Base-by-base conservation (phyloP, 768 basidiomycete species). In the Pleurotus ostreatus region DNA sequence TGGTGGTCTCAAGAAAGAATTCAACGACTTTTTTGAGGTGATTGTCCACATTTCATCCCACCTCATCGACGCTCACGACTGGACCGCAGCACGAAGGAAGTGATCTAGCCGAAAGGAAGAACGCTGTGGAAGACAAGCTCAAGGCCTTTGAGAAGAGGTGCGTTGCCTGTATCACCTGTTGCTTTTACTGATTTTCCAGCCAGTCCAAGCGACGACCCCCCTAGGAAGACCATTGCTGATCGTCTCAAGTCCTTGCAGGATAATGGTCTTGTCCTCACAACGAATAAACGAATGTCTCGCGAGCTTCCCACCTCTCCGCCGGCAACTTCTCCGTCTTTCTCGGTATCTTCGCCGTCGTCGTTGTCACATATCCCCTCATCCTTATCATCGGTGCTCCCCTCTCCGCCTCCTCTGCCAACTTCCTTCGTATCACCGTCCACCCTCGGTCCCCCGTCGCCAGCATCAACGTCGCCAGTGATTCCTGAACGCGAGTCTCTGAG, bases 361-460 rank as follows among this genome's bases (percentile, higher is more conserved):
- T 71, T 51, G 15, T 9, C 51, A 52, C 9, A n/a, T 12, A 16
- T 20, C 66, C 23, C 63, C 68, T 12, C 64, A 60, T 49, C 63
- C 63, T 43, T 67, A 20, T 57, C 56, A 5, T 52, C 51, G 18
- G 13, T 23, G 11, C 54, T 64, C 0, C 52, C 68, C 4, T 44
- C 70, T 16, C 61, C 72, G 8, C 63, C 71, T 9, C 69, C 75
- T 3, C 59, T 74, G 12, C 60, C 70, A 4, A 57, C 68, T 3
- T 76, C 78, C 25, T 79, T 91, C 47, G 86, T 92, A 8, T 81
- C 86, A 0, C 79, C 85, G 2, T 86, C 88, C 3, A 81, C 81
- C 30, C 73, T 92, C 15, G 89, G 88, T 2, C 88, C 89, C 34
- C 86, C 90, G 3, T 90, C 90, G 1, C 89, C 89, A 3, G 76